Evolutionary conservation across 2,329 filamentous ascomycete genomes (phyloP).

Genomic region (Thermomyces lanuginosus): DNA sequence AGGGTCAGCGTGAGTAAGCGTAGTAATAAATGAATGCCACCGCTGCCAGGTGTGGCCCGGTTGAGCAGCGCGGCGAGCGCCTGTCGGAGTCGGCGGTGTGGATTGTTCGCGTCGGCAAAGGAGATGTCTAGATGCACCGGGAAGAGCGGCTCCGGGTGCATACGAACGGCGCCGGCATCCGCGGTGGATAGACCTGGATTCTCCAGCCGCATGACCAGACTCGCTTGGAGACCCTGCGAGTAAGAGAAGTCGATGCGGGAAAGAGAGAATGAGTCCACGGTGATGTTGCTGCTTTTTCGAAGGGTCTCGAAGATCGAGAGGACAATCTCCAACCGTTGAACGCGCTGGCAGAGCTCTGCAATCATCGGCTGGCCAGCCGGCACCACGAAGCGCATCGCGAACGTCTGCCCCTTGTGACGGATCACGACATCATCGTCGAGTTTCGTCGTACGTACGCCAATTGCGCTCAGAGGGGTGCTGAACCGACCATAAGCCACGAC

Average conservation of each 20-base stretch:
- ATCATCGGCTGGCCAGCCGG: constrained; percentile 22
- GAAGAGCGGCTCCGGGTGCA: constrained; percentile 13
- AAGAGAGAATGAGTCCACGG: constrained; percentile 18
- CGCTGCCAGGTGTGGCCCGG: constrained; percentile 12
- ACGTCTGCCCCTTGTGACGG: constrained; percentile 17
- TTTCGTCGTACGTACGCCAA: constrained; percentile 13
- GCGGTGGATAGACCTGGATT: constrained; percentile 9
- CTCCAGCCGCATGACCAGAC: constrained; percentile 16
- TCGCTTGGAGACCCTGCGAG: constrained; percentile 14
- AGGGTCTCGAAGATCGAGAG: constrained; percentile 21
- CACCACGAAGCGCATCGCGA: constrained; percentile 23
- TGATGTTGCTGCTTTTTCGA: constrained; percentile 18
- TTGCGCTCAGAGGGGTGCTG: constrained; percentile 11
- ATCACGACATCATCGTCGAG: constrained; percentile 18
- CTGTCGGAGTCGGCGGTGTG: constrained; percentile 26
- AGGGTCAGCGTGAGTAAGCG: constrained; percentile 20
- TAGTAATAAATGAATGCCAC: constrained; percentile 16
- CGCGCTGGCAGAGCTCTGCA: constrained; percentile 17
- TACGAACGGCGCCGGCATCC: constrained; percentile 11
- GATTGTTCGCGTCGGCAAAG: constrained; percentile 21
- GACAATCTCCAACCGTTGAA: constrained; percentile 24
- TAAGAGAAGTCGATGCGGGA: constrained; percentile 22
- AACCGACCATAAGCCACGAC: constrained; percentile 23
- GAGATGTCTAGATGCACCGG: constrained; percentile 16
- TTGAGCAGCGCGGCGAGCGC: constrained; percentile 23